A percentile compares a stretch with the other conserved stretches of the same genome.
Conservation (phyloP, 2,329 filamentous ascomycete species). For the Hypoxylon sp. region DNA sequence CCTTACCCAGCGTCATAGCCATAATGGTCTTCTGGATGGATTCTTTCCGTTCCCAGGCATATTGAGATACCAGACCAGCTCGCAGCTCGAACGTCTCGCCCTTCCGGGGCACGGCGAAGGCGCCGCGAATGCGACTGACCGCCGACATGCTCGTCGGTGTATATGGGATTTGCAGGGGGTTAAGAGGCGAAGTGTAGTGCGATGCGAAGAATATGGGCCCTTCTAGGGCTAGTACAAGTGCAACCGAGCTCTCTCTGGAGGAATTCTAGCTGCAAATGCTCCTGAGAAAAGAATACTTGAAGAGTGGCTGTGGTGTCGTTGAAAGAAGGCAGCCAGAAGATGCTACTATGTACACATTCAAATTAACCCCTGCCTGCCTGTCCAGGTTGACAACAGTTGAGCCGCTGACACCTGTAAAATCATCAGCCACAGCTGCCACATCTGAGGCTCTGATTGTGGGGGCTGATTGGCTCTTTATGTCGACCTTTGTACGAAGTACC, state of each 20-base stretch:
- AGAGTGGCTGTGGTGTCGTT: background rate
- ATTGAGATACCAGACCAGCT: constrained; percentile 95
- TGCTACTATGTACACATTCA: too few species aligned
- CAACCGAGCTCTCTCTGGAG: constrained; percentile 30
- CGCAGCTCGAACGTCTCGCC: constrained; percentile 98
- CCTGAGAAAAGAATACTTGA: constrained; percentile 11
- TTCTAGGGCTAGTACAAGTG: constrained; percentile 39
- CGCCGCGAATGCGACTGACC: constrained; percentile 93
- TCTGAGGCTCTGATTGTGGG: background rate
- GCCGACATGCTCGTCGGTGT: constrained; percentile 69
- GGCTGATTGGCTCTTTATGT: constrained; percentile 1
- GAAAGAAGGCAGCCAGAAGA: constrained; percentile 19
- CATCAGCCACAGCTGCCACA: background rate
- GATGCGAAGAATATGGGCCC: constrained; percentile 35
- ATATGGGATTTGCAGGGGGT: constrained; percentile 13
- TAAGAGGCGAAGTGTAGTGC: constrained; percentile 10
- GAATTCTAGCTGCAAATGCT: background rate
- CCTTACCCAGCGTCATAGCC: constrained; percentile 99
- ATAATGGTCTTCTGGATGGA: constrained; percentile 99
- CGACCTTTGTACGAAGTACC: background rate
- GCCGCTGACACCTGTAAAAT: background rate
- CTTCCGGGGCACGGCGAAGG: constrained; percentile 91
- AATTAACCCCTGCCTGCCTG: constrained; percentile 26
- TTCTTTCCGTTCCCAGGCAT: constrained; percentile 99
- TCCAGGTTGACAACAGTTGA: too few species aligned